Conservation (phyloP, 2,329 filamentous ascomycete species). For the Fusarium sp. region DNA sequence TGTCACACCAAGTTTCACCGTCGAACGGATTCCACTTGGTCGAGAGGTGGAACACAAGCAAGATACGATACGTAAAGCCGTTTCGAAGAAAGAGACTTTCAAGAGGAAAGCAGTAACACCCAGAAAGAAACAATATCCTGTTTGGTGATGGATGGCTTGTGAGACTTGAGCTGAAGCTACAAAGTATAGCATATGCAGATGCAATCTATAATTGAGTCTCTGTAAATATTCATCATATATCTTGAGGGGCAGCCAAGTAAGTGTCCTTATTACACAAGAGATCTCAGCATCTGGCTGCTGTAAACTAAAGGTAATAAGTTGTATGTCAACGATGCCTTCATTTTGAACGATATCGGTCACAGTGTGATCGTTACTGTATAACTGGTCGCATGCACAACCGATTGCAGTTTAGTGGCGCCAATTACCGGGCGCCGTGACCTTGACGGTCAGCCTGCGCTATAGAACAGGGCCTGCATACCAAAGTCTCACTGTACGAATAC, state of each 20-base stretch:
- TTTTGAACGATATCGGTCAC: not conserved
- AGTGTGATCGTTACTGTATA: not conserved
- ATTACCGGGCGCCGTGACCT: constrained; percentile 25
- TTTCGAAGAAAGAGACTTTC: not conserved
- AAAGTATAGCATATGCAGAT: not conserved
- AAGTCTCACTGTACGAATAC: constrained; percentile 32
- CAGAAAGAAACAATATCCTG: not conserved
- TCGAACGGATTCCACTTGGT: not conserved
- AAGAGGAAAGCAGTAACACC: not conserved
- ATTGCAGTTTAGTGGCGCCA: constrained; percentile 25
- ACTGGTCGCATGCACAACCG: constrained; percentile 29
- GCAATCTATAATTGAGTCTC: not conserved
- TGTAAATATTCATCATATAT: too few relatives aligned
- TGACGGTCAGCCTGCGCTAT: constrained; percentile 16
- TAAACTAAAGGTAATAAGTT: not conserved
- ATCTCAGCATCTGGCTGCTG: not conserved
- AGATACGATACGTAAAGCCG: not conserved
- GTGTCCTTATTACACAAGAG: fast-evolving
- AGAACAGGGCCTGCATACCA: constrained; percentile 18
- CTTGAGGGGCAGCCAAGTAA: not conserved
- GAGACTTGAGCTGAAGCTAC: not conserved
- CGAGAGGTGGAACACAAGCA: not conserved
- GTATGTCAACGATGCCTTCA: not conserved
- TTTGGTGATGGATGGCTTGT: not conserved
- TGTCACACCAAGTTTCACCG: not conserved